Evolutionary conservation across 2,329 filamentous ascomycete species (phyloP).

Genomic region (Calonectria naviculata): DNA sequence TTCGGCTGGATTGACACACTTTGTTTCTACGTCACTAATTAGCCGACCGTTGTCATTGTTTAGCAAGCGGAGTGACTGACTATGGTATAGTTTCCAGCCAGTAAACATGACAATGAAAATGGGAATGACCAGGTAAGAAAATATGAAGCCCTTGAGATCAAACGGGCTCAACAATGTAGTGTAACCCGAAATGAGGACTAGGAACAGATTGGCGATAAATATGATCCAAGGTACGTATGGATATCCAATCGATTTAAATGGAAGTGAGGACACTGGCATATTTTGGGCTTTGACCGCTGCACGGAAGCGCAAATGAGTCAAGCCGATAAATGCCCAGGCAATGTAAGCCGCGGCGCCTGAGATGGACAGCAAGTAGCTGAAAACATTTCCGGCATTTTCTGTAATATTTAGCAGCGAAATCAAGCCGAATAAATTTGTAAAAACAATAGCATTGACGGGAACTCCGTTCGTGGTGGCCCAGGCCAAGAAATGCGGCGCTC

Average conservation of each 20-base stretch:
- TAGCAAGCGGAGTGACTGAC: neutral
- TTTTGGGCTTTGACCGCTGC: slow-evolving; percentile 5
- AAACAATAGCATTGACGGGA: slow-evolving; percentile 7
- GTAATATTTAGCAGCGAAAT: slow-evolving; percentile 11
- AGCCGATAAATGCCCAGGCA: slow-evolving; percentile 12
- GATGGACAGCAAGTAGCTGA: slow-evolving; percentile 19
- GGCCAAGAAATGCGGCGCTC: neutral
- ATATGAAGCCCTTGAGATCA: slow-evolving; percentile 23
- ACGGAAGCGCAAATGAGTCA: slow-evolving; percentile 6
- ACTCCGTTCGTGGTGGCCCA: slow-evolving; percentile 3
- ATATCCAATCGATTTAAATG: slow-evolving; percentile 7
- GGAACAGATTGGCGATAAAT: slow-evolving; percentile 18
- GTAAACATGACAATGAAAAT: slow-evolving; percentile 17
- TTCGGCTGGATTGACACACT: slow-evolving; percentile 17
- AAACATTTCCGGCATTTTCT: slow-evolving; percentile 17
- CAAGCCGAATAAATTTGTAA: slow-evolving; percentile 7
- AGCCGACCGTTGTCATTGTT: neutral
- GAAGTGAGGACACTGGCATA: neutral
- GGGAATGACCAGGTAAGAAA: slow-evolving; percentile 23
- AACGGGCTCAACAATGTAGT: slow-evolving; percentile 18
- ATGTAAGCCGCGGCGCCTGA: slow-evolving; percentile 11
- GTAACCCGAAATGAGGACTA: slow-evolving; percentile 22
- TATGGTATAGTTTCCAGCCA: slow-evolving; percentile 24
- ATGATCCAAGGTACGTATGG: slow-evolving; percentile 21
- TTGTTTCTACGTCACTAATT: slow-evolving; percentile 8